Percentiles rank a stretch among this genome's conserved stretches.
phyloP scores from a whole-genome alignment of 2,329 filamentous ascomycete species.

The Xylogone sp. region DNA sequence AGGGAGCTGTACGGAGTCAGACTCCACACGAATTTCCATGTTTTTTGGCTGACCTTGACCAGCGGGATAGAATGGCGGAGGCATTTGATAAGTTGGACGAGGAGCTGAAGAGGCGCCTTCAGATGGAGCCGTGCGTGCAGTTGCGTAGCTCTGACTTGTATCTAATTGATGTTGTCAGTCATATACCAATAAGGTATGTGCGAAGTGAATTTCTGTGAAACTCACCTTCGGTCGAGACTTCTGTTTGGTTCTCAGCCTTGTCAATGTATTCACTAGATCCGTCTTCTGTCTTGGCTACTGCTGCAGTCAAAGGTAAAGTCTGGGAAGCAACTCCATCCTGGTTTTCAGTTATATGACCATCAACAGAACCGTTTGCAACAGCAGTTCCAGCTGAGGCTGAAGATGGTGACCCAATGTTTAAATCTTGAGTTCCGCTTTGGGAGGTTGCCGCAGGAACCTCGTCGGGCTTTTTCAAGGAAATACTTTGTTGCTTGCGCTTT shows the following conservation, averaged over 20 bases:
- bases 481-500: slow-evolving; percentile 23
- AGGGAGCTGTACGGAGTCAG: slow-evolving; percentile 11
- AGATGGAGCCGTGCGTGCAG: slow-evolving; percentile 16
- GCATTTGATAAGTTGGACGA: slow-evolving; percentile 37
- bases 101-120: slow-evolving; percentile 20
- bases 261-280: background rate
- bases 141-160: slow-evolving; percentile 2
- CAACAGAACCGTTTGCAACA: slow-evolving; percentile 13
- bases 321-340: slow-evolving; percentile 2
- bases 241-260: background rate
- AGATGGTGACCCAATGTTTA: slow-evolving; percentile 6
- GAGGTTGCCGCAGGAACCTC: slow-evolving; percentile 5
- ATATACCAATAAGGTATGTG: background rate
- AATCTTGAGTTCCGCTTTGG: slow-evolving; percentile 4
- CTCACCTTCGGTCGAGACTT: background rate
- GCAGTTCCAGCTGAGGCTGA: slow-evolving; percentile 8
- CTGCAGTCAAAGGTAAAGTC: slow-evolving; percentile 1
- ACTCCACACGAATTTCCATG: background rate
- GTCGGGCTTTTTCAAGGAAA: slow-evolving; percentile 17
- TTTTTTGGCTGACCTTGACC: slow-evolving; percentile 20
- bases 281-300: slow-evolving; percentile 4
- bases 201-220: background rate
- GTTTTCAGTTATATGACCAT: slow-evolving; percentile 7
- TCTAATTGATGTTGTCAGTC: background rate
- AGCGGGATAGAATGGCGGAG: slow-evolving; percentile 38